Evolutionary conservation across 2,329 filamentous ascomycete species (phyloP).

Genomic region (Aureobasidium sp.): DNA sequence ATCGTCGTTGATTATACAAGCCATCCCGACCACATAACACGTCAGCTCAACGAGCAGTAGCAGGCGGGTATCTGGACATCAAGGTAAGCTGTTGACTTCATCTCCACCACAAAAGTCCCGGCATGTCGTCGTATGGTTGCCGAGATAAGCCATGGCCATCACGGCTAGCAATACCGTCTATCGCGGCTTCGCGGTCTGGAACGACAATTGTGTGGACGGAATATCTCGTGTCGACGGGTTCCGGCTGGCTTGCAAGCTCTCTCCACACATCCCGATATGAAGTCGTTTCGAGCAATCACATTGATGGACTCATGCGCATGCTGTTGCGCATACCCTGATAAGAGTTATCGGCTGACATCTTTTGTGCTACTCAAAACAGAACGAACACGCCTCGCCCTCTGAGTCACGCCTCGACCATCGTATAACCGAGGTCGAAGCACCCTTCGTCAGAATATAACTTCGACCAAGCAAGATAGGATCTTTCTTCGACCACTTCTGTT

Average conservation of each 20-base stretch:
- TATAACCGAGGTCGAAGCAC: not conserved
- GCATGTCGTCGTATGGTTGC: not conserved
- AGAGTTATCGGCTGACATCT: not conserved
- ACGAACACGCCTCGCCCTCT: not conserved
- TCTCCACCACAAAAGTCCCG: not conserved
- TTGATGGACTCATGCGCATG: not conserved
- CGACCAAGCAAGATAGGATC: conserved; percentile 11
- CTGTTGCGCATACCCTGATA: not conserved
- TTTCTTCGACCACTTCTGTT: conserved; percentile 9
- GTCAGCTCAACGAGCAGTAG: not conserved
- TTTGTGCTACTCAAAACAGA: not conserved
- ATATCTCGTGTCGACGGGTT: not conserved
- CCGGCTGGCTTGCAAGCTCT: conserved; percentile 1
- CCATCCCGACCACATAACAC: not conserved
- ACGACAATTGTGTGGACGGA: conserved; percentile 5
- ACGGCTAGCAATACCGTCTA: not conserved
- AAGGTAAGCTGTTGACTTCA: conserved; percentile 6
- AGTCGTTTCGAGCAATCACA: not conserved
- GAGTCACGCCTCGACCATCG: not conserved
- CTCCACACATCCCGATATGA: conserved; percentile 10
- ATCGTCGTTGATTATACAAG: not conserved
- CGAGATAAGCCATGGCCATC: not conserved
- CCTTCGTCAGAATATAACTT: not conserved
- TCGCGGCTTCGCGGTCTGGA: not conserved
- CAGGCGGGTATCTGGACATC: not conserved